Conservation (phyloP, 306 rosid genomes). For the Canavalia ensiformis region DNA sequence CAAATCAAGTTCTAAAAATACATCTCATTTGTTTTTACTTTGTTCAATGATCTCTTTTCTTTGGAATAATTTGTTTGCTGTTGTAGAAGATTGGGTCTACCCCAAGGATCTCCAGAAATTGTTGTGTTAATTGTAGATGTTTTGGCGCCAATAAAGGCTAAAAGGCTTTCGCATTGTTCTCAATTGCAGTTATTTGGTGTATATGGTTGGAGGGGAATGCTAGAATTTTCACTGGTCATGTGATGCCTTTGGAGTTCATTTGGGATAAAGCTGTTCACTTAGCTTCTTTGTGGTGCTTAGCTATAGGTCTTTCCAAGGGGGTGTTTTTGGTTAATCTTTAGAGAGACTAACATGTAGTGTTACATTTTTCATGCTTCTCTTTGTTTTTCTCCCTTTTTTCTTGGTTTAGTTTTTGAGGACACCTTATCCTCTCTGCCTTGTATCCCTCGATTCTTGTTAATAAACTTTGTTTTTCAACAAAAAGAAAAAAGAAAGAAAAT, state of each 20-base stretch:
- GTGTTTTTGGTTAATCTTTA: neutral
- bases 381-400: neutral
- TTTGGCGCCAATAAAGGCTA: too few relatives aligned
- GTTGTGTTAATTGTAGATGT: too few relatives aligned
- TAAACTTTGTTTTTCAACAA: too few relatives aligned
- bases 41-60: too few relatives aligned
- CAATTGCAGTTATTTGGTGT: too few relatives aligned
- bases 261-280: neutral
- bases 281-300: neutral
- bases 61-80: too few relatives aligned
- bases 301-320: neutral
- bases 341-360: neutral
- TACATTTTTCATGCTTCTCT: neutral
- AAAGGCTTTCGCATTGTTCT: too few relatives aligned
- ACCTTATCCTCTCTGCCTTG: neutral
- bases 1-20: too few relatives aligned
- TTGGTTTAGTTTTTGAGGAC: neutral
- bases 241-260: constrained; percentile 12
- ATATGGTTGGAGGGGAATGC: neutral
- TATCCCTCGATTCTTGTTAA: neutral
- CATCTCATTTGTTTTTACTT: too few relatives aligned
- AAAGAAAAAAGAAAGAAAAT: too few relatives aligned
- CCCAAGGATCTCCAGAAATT: too few relatives aligned
- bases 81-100: too few relatives aligned
- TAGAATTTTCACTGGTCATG: neutral